Conservation (phyloP, 2,329 filamentous ascomycete genomes). For the Nannizziopsis arthrosporioides region DNA sequence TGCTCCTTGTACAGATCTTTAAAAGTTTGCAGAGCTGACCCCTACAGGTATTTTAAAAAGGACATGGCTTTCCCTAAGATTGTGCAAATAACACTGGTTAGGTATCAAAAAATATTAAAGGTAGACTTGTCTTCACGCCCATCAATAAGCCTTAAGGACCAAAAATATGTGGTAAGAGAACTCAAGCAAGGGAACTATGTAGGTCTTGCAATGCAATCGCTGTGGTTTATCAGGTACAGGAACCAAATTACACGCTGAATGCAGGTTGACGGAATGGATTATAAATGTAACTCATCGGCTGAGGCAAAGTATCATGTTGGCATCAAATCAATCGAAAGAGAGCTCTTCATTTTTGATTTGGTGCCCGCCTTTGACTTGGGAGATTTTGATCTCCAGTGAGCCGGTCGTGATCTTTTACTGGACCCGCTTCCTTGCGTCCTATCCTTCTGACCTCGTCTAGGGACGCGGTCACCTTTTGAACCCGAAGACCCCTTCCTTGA, state of each 20-base stretch:
- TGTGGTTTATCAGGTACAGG: too few species aligned
- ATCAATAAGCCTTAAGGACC: too few species aligned
- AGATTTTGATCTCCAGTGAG: slow-evolving; percentile 4
- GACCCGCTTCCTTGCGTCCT: neutral
- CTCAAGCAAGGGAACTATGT: too few species aligned
- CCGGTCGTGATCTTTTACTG: slow-evolving; percentile 8
- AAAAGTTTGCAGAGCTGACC: neutral
- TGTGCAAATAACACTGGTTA: neutral
- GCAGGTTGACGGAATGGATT: neutral
- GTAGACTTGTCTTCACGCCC: too few species aligned
- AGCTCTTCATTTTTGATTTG: slow-evolving; percentile 6
- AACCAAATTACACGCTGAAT: neutral
- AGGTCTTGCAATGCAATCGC: too few species aligned
- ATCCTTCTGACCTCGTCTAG: neutral
- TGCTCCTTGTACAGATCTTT: slow-evolving; percentile 7
- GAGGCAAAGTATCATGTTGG: slow-evolving; percentile 21
- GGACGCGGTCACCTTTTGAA: slow-evolving; percentile 3
- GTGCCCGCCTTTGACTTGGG: slow-evolving; percentile 7
- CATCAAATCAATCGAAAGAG: slow-evolving; percentile 29
- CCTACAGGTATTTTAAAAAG: slow-evolving; percentile 7
- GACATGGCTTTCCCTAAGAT: neutral
- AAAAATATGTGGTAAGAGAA: too few species aligned
- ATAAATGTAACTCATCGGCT: neutral
- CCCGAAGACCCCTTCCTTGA: slow-evolving; percentile 3
- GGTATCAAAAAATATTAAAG: too few species aligned